These are phyloP conservation scores for Collybiopsis confluens DNA, from an alignment of 768 basidiomycete genomes.

Conservation along the genomic window DNA sequence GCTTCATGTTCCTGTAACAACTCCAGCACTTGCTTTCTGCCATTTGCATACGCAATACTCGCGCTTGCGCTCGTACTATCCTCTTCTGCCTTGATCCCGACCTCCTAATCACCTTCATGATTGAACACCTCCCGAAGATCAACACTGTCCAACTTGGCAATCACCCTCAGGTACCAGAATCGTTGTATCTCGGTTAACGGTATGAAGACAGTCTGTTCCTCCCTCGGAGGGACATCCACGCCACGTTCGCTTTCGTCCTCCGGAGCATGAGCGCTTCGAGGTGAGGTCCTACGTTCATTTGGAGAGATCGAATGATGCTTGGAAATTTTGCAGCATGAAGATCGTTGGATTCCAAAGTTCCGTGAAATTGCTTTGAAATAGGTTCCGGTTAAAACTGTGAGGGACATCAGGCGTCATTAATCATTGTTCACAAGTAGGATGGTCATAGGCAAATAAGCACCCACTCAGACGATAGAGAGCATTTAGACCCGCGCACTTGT, in stretches of 20 bases:
- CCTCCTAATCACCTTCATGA: slow-evolving; percentile 16
- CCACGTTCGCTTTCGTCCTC: slow-evolving; percentile 51
- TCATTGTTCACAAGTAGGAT: neutral
- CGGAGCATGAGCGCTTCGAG: slow-evolving; percentile 54
- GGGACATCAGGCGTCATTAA: no score
- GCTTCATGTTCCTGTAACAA: no score
- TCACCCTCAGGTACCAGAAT: slow-evolving; percentile 57
- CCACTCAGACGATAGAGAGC: slow-evolving; percentile 54
- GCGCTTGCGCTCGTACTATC: no score
- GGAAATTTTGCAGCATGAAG: slow-evolving; percentile 46
- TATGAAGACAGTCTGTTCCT: slow-evolving; percentile 53
- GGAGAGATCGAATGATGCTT: slow-evolving; percentile 48
- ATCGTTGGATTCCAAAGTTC: slow-evolving; percentile 54
- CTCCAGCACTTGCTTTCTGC: no score
- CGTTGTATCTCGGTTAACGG: slow-evolving; percentile 57
- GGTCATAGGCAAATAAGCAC: slow-evolving; percentile 8
- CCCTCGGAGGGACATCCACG: slow-evolving; percentile 46
- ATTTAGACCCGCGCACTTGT: slow-evolving; percentile 31
- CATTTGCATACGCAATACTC: no score
- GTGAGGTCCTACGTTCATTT: slow-evolving; percentile 48
- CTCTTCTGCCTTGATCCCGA: no score
- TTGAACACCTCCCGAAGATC: slow-evolving; percentile 48
- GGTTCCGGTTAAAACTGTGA: slow-evolving; percentile 68
- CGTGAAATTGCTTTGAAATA: slow-evolving; percentile 61
- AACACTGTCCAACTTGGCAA: slow-evolving; percentile 47